Conservation (phyloP, 2,329 filamentous ascomycete genomes). For the Pezicula carpinea region DNA sequence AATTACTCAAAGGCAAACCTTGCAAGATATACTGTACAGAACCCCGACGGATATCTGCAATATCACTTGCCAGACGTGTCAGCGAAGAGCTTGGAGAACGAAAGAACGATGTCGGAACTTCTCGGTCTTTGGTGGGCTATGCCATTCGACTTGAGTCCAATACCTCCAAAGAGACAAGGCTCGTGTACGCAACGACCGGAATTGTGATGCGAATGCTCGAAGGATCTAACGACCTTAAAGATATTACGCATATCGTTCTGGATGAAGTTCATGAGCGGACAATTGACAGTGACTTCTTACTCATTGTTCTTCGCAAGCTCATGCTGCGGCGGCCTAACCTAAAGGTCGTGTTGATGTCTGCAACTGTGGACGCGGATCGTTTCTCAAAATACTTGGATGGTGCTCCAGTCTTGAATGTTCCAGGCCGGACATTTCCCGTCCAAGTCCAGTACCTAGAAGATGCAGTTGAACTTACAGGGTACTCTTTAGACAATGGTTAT, state of each 20-base stretch:
- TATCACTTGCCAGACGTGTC: slow-evolving; percentile 87
- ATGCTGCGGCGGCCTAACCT: slow-evolving; percentile 71
- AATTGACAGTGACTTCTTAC: slow-evolving; percentile 93
- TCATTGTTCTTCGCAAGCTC: slow-evolving; percentile 85
- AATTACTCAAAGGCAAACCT: slow-evolving; percentile 70
- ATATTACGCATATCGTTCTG: slow-evolving; percentile 91
- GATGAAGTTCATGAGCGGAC: slow-evolving; percentile 96
- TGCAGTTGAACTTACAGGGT: slow-evolving; percentile 81
- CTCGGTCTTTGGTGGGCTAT: slow-evolving; percentile 83
- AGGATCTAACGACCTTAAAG: slow-evolving; percentile 75
- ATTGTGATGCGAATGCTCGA: slow-evolving; percentile 99
- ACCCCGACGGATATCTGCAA: slow-evolving; percentile 90
- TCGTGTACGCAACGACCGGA: slow-evolving; percentile 85
- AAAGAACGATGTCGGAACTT: slow-evolving; percentile 75
- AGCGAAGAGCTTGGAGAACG: slow-evolving; percentile 91
- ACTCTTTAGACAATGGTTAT: slow-evolving; percentile 48
- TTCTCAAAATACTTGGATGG: slow-evolving; percentile 86
- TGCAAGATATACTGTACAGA: slow-evolving; percentile 97
- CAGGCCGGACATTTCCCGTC: slow-evolving; percentile 90
- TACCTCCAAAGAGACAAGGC: slow-evolving; percentile 71
- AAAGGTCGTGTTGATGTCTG: slow-evolving; percentile 95
- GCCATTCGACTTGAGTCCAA: slow-evolving; percentile 91
- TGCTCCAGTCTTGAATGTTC: slow-evolving; percentile 84
- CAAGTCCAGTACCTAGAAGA: slow-evolving; percentile 86
- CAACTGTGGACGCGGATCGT: slow-evolving; percentile 86